Base-by-base conservation (phyloP, 2,329 filamentous ascomycete genomes). In the Aspergillus aculeatinus region DNA sequence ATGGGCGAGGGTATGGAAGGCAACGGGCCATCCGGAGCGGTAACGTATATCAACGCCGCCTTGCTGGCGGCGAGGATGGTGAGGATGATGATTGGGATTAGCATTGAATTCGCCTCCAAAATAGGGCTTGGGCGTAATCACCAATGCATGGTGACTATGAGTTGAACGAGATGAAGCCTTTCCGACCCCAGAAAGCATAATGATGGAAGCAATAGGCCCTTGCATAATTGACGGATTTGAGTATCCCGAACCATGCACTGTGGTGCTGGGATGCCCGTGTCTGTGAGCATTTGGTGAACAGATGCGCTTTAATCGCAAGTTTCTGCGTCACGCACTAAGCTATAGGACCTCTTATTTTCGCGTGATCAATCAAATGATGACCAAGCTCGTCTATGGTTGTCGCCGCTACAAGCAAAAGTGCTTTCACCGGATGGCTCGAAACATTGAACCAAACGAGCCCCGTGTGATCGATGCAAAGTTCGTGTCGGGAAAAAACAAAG, bases 71-170 rank as follows among this genome's bases (percentile, higher is more conserved):
- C 48, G 74, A 77, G 16, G 77, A 80, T 60, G 76, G 77, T 56
- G 77, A 80, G 27, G 79, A 80, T 63, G 76, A 77, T 29, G 79
- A 80, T 63, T 75, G 77, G 57, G 78, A 80, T 53, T 82, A 79
- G 79, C 80, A 81, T 70, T 81, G 72, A 78, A 47, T 21, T 12
- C 16, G 6, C 16, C 9, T 9, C 16, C 3, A 44, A 44, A 7
- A 29, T 33, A 19, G 19, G 35, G 35, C 33, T 5, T n/a, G 29
- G 11, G 27, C 19, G 16, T 44, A 35, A 29, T 14, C 23, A 23
- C 39, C 10, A 49, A 6, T 5, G 25, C 47, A 44, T 23, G 16
- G 29, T 29, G n/a, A 23, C 7, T 25, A n/a, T 29, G 39, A 16
- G 14, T 12, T 35, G 33, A 16, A 42, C 39, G 16, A 9, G n/a